These are phyloP conservation scores for Maudiozyma humilis DNA, from an alignment of 1,139 yeast species.

Conservation along the genomic window DNA sequence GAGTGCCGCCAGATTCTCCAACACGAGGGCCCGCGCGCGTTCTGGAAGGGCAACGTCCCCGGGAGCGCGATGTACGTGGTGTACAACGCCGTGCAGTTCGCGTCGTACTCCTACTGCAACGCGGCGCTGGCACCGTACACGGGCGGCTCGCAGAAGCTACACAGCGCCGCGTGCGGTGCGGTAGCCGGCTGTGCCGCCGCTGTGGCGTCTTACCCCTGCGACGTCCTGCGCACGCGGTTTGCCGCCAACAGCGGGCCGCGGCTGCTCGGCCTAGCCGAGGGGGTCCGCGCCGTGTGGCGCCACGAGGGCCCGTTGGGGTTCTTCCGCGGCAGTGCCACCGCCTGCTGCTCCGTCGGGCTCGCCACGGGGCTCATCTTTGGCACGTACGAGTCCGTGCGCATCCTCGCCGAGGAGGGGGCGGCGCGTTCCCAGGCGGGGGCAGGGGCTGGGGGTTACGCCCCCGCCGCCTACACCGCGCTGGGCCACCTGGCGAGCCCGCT, in stretches of 20 bases:
- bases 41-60: constrained; percentile 95
- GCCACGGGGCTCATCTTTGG: constrained; percentile 65
- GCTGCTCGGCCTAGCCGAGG: constrained; percentile 17
- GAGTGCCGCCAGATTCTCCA: not conserved
- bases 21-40: constrained; percentile 48
- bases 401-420: constrained; percentile 18
- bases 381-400: constrained; percentile 43
- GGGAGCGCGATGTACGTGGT: constrained; percentile 78
- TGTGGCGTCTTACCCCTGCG: constrained; percentile 74
- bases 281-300: constrained; percentile 38
- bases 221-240: constrained; percentile 71
- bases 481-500: constrained; percentile 59
- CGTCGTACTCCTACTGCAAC: constrained; percentile 56
- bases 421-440: not conserved
- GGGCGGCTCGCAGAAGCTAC: constrained; percentile 36
- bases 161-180: constrained; percentile 55
- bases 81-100: constrained; percentile 81
- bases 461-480: not conserved
- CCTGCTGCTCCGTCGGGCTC: constrained; percentile 55
- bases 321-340: constrained; percentile 56
- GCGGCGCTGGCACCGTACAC: constrained; percentile 30
- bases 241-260: constrained; percentile 47
- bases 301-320: constrained; percentile 51
- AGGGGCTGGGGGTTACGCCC: not conserved
- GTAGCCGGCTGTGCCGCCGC: constrained; percentile 74